Conservation (phyloP, 2,329 filamentous ascomycete species). For the Colletotrichum orchidophilum region DNA sequence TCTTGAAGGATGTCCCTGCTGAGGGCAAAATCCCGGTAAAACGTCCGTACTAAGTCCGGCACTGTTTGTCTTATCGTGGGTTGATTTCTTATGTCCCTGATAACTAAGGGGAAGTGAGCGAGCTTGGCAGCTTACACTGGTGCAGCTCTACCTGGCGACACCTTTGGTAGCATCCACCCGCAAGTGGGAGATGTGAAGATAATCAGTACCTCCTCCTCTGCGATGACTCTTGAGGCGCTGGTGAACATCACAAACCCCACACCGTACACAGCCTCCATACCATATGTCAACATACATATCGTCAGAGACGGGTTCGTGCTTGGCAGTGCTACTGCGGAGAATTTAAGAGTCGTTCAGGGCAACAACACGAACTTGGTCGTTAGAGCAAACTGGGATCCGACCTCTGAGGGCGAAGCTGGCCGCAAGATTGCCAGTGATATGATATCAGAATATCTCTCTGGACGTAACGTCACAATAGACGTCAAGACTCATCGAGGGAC, state of each 20-base stretch:
- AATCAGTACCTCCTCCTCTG: slow-evolving; percentile 74
- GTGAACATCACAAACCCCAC: slow-evolving; percentile 93
- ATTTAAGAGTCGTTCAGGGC: slow-evolving; percentile 73
- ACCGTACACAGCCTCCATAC: slow-evolving; percentile 83
- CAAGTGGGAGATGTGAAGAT: slow-evolving; percentile 78
- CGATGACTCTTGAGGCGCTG: slow-evolving; percentile 74
- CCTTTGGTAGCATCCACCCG: slow-evolving; percentile 61
- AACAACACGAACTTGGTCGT: slow-evolving; percentile 77
- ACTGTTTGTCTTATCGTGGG: slow-evolving; percentile 48
- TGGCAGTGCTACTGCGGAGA: slow-evolving; percentile 75
- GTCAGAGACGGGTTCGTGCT: slow-evolving; percentile 77
- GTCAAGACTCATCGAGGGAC: slow-evolving; percentile 76
- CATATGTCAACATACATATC: slow-evolving; percentile 81
- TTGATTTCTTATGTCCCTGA: slow-evolving; percentile 29
- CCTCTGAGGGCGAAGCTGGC: slow-evolving; percentile 69
- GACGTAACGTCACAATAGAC: slow-evolving; percentile 83
- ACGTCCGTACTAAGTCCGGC: slow-evolving; percentile 79
- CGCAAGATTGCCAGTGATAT: slow-evolving; percentile 73
- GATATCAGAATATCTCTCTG: slow-evolving; percentile 87
- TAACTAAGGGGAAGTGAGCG: background rate
- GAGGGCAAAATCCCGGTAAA: slow-evolving; percentile 90
- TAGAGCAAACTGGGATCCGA: slow-evolving; percentile 79
- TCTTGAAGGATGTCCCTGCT: slow-evolving; percentile 84
- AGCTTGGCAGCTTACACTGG: slow-evolving; percentile 44
- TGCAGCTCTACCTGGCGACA: slow-evolving; percentile 67